Base-by-base conservation (phyloP, 1,284 basidiomycete genomes). In the Pholiota adiposa region DNA sequence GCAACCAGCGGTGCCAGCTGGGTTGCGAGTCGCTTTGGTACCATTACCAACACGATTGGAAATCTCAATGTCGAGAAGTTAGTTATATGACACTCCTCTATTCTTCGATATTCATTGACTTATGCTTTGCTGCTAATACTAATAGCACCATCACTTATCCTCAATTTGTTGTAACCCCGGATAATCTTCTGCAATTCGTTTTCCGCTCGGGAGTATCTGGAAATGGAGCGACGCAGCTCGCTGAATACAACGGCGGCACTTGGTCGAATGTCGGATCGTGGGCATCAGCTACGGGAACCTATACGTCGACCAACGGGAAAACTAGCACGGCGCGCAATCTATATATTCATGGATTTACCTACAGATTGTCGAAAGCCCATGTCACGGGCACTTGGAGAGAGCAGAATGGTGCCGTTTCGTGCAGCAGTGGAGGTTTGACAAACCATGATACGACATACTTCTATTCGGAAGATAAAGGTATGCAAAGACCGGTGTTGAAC, bases 381-480 rank as follows among this genome's bases (percentile, higher is more conserved):
- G 75, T 80, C 25, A 75, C 77, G 2, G 78, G 78, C 3, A 80
- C 77, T 23, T 80, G 78, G 78, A 69, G 78, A 64, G 77, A 80
- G 56, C 76, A 79, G 54, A 74, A 68, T 57, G 71, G 66, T 8
- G 76, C 72, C 3, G 76, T 80, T 6, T 74, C 72, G n/a, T 80
- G 78, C 62, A 78, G 70, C 55, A 72, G 72, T 49, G 74, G 71
- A 2, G 77, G 77, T 7, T 63, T 79, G 38, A 80, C 78, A 12
- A 80, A 80, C 59, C 78, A 80, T 57, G 78, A 80, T 63, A 80
- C 78, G 7, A 69, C 70, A 8, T 80, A 79, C 59, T 70, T 79
- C 65, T 78, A 76, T 62, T 80, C 78, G 11, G 76, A 78, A 59
- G 76, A 80, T 60, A 70, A 73, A 64, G 78, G 78, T 75, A 56